Evolutionary conservation across 805 yeast genomes (phyloP).

Genomic region (Alloascoidea hylecoeti): DNA sequence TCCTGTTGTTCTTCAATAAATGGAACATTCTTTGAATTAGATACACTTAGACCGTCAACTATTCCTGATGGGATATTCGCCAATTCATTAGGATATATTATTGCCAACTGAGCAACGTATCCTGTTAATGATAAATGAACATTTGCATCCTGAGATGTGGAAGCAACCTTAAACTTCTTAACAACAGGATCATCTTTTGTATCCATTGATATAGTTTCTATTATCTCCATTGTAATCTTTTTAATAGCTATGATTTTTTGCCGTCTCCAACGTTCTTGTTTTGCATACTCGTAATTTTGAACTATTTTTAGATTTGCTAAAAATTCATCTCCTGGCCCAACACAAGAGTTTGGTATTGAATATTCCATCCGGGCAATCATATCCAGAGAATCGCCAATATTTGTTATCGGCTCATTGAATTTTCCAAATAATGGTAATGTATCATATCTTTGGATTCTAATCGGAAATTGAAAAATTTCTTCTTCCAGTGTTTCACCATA

Average conservation of each 20-base stretch:
- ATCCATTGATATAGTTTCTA: conserved; percentile 15
- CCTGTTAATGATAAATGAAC: conserved; percentile 5
- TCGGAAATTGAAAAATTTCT: conserved; percentile 24
- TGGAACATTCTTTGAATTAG: conserved; percentile 18
- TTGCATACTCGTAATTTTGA: conserved; percentile 19
- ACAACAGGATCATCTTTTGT: background rate
- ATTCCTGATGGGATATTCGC: background rate
- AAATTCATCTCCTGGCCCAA: conserved; percentile 44
- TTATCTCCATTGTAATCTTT: conserved; percentile 29
- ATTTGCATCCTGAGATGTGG: conserved; percentile 5
- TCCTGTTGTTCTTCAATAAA: conserved; percentile 24
- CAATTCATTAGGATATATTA: conserved; percentile 5
- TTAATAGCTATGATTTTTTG: conserved; percentile 23
- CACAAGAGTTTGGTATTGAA: conserved; percentile 32
- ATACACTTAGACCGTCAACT: conserved; percentile 5
- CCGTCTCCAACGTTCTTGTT: conserved; percentile 10
- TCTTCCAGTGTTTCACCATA: conserved; percentile 4
- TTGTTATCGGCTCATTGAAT: conserved; percentile 36
- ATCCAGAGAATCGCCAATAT: conserved; percentile 30
- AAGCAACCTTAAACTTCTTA: background rate
- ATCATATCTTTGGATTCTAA: conserved; percentile 41
- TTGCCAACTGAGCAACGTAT: conserved; percentile 7
- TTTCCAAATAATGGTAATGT: conserved; percentile 42
- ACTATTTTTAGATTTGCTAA: conserved; percentile 23
- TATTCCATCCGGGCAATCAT: conserved; percentile 30